Percentiles rank a stretch among this genome's conserved stretches.
These are phyloP conservation scores for Hortaea werneckii DNA, from an alignment of 2,329 filamentous ascomycete species.

Conservation along the genomic window DNA sequence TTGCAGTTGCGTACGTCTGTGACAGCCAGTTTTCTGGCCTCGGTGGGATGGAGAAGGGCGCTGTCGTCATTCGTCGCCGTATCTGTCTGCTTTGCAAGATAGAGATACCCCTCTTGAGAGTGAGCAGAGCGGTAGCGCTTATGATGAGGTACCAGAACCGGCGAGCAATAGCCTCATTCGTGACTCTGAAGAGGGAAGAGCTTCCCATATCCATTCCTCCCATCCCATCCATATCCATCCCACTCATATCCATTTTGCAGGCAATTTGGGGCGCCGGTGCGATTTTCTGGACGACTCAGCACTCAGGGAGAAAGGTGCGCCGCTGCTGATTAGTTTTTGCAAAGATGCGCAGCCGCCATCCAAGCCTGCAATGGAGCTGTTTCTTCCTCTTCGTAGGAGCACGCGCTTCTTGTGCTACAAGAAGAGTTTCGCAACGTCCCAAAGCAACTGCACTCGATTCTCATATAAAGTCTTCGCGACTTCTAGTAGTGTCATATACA, in stretches of 20 bases:
- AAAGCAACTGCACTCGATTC: no score
- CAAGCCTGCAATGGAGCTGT: no score
- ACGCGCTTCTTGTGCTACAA: no score
- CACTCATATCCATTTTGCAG: constrained; percentile 8
- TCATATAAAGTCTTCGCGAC: no score
- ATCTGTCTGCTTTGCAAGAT: constrained; percentile 10
- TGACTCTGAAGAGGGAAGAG: constrained; percentile 15
- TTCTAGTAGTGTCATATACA: no score
- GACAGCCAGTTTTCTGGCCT: constrained; percentile 13
- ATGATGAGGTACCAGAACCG: constrained; percentile 22
- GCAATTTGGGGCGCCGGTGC: no score
- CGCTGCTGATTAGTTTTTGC: no score
- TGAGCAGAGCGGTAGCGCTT: constrained; percentile 16
- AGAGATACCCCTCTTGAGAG: constrained; percentile 7
- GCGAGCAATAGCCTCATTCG: constrained; percentile 16
- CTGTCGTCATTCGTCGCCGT: background rate
- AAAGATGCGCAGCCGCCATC: no score
- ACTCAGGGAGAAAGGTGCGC: no score
- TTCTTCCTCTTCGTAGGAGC: no score
- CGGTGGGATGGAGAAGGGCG: constrained; percentile 12
- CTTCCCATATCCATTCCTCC: constrained; percentile 20
- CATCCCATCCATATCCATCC: constrained; percentile 11
- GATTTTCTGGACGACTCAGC: no score
- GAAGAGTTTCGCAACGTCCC: no score
- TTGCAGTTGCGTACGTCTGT: constrained; percentile 19